Conservation (phyloP, 495 filamentous ascomycete species). For the Daldinia concentrica region DNA sequence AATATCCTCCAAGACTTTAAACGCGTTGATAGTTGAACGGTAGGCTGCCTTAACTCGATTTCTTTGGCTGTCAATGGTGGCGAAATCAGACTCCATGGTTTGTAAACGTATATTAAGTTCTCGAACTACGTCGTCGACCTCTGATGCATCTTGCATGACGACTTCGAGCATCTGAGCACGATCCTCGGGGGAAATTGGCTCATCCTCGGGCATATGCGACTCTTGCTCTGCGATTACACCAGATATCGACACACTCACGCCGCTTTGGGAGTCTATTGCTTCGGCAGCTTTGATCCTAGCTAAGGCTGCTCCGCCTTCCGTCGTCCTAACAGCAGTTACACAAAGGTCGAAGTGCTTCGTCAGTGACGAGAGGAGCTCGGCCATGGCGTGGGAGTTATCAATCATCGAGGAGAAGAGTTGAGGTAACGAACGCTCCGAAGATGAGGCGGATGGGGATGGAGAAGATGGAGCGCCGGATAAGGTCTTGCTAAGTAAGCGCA, state of each 20-base stretch:
- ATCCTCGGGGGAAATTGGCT: conserved; percentile 78
- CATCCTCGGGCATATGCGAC: conserved; percentile 65
- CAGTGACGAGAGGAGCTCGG: conserved; percentile 78
- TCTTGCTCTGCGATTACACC: conserved; percentile 67
- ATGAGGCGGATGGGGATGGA: conserved; percentile 50
- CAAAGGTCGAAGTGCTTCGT: conserved; percentile 96
- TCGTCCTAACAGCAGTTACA: conserved; percentile 88
- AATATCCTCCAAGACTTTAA: conserved; percentile 72
- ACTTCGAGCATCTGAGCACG: conserved; percentile 84
- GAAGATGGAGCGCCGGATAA: conserved; percentile 48
- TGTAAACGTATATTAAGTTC: conserved; percentile 81
- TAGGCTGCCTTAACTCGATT: conserved; percentile 62
- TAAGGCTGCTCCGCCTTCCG: conserved; percentile 86
- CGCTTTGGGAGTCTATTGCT: conserved; percentile 66
- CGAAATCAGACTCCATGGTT: conserved; percentile 77
- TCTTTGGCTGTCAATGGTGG: conserved; percentile 64
- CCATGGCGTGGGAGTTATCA: conserved; percentile 84
- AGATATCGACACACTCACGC: conserved; percentile 66
- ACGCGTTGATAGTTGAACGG: conserved; percentile 62
- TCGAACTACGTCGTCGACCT: conserved; percentile 88
- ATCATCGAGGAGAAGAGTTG: conserved; percentile 77
- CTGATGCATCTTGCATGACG: conserved; percentile 80
- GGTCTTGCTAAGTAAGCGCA: conserved; percentile 58
- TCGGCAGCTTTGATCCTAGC: conserved; percentile 65
- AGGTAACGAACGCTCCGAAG: conserved; percentile 65